Base-by-base conservation (phyloP, 495 filamentous ascomycete genomes). In the Neurospora discreta region DNA sequence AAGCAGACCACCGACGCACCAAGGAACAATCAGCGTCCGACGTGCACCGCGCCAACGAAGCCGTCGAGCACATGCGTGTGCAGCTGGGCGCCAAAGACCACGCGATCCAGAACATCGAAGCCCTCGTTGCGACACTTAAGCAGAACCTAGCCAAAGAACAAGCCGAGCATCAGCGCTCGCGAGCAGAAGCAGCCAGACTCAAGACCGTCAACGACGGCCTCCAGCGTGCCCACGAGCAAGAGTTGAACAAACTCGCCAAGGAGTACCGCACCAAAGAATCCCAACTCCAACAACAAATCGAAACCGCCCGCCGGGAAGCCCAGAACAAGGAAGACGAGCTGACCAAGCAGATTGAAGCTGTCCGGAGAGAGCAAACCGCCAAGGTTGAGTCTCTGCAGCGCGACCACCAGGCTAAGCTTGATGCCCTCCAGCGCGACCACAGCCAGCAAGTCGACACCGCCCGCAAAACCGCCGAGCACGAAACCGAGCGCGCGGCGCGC, bases 161-260 rank as follows among this genome's bases (percentile, higher is more conserved):
- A 76, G 84, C 87, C 18, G 90, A 92, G 74, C 87, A 89, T 77
- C 85, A 88, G 39, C 87, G 89, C 70, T 84, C 87, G 6, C 90
- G 89, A 74, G 92, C 95, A 4, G 94, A 97, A 74, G 71, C 92
- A 5, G 82, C 86, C 39, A 74, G 80, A 52, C 87, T 93, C 46
- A 90, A 90, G 74, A 87, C 87, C 36, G 88, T 89, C 70, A 91
- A 90, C 72, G 91, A 95, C 68, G 86, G 86, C 10, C 84, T 94
- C 16, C 93, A 93, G 74, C 85, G 85, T 69, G 84, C 87, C 52
- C 91, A 95, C 77, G 91, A 92, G 68, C 81, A 76, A 8, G 82
- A 82, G 68, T 43, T 80, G 68, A 77, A 74, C 38, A 70, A 70
- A n/a, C 73, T 79, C 30, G 74, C 74, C 30, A 74, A 60, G 16